Evolutionary conservation across 106 monocot species (phyloP), one percentile per base, ranked within the genome.

Genomic region (Gastrodia elata): DNA sequence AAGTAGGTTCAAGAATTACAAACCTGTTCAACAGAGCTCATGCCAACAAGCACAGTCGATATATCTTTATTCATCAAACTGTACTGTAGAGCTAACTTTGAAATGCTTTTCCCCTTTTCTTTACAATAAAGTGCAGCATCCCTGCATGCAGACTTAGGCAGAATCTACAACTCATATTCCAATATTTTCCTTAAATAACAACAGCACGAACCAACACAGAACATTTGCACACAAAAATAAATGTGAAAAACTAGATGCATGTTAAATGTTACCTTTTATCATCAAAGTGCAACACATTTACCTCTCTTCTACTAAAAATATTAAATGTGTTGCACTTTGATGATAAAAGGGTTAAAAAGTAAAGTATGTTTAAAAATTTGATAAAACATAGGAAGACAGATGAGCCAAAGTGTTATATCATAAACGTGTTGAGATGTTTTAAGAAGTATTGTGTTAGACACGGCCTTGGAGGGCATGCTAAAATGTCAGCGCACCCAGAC

Each of bases 41-140:
- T 92, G 75, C 96, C 96, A 38, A 96, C 96, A 74, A 96, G 87
- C 67, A 92, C 81, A 13, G 87, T 80, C 26, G 92, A 76, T 33
- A 96, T 82, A 32, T 88, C 96, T 65, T 86, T 88, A 68, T 89
- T 90, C 70, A 57, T 74, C 81, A 96, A 78, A 79, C 96, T 90
- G 73, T 96, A 96, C 78, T 96, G 92, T 46, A 96, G 68, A 65
- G 95, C 84, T 68, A 96, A 61, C 78, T 96, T 92, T 3, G 89
- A 82, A 71, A 92, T 84, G 58, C 80, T 90, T 56, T 88, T 82
- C 55, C 92, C 92, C 74, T 88, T 90, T 22, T 76, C 78, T 71
- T 83, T 89, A 71, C 95, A 96, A 67, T 90, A 80, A 46, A 39
- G 74, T 68, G 87, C 89, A 68, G 92, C 95, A 71, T 52, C 82